Evolutionary conservation across 257 asterid genomes (phyloP), one percentile per base, ranked within the genome.

Genomic region (Gentiana macrophylla): DNA sequence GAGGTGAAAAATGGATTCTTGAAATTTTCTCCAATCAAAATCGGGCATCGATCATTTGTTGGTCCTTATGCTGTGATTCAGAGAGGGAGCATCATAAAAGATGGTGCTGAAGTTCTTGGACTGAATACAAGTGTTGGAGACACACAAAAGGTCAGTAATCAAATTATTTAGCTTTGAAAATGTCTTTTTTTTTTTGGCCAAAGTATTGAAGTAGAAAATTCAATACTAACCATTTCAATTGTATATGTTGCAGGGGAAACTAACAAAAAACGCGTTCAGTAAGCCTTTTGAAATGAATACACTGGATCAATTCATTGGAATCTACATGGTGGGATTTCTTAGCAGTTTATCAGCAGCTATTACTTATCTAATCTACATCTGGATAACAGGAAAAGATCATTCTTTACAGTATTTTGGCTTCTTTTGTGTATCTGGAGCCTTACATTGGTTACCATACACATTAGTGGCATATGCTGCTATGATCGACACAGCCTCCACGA

Each of bases 21-120:
- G 67, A 72, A 75, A 35, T 69, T 82, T 38, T 38, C 49, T 8
- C 81, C 84, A 4, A 71, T 80, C 37, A 77, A 59, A 57, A 67
- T 85, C 37, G 84, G 95, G 55, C 36, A 69, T 32, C 63, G 74
- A 55, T 78, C 77, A 32, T 67, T 74, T 2, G 73, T 85, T 60
- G 95, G 89, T 46, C 89, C 95, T 0, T 85, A 78, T 59, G 84
- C 85, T 53, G 49, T 75, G 37, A 70, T 79, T 57, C 83, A 69
- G 64, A 79, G 50, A 67, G 90, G 87, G 51, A 64, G 59, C 32
- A 57, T 35, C 34, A 62, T 79, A 35, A 72, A 64, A 69, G 90
- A 79, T 45, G 87, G 78, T 55, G 73, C 67, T 38, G 80, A 74
- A 63, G 72, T 81, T 8, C 75, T 50, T 50, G 64, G 84, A 41